Conservation (phyloP, 495 filamentous ascomycete genomes). For the Xeromyces bisporus region DNA sequence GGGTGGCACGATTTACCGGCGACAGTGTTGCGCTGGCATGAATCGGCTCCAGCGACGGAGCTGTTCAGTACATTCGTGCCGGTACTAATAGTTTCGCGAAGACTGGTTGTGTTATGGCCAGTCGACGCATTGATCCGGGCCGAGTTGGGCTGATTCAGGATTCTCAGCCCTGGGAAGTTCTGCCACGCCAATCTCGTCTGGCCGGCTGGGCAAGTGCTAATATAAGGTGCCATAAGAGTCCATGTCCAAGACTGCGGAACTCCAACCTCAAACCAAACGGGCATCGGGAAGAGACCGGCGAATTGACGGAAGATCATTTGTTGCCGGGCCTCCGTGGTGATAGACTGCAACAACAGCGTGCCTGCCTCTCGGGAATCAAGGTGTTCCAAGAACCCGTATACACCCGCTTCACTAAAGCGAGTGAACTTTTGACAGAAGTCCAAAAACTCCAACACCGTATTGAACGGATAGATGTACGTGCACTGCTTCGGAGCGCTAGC, state of each 20-base stretch:
- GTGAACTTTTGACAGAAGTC: slow-evolving; percentile 82
- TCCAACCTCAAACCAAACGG: slow-evolving; percentile 68
- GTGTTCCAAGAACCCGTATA: slow-evolving; percentile 72
- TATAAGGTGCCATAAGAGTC: slow-evolving; percentile 72
- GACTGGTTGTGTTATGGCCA: slow-evolving; percentile 6
- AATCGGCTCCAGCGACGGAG: slow-evolving; percentile 17
- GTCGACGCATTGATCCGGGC: slow-evolving; percentile 36
- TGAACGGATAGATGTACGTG: slow-evolving; percentile 68
- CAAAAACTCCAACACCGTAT: slow-evolving; percentile 59
- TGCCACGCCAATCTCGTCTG: slow-evolving; percentile 71
- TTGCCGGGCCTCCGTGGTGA: slow-evolving; percentile 74
- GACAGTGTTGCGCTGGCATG: slow-evolving; percentile 34
- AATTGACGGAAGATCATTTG: slow-evolving; percentile 84
- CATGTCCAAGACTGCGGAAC: slow-evolving; percentile 79
- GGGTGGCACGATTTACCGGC: slow-evolving; percentile 41
- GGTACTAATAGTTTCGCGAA: slow-evolving; percentile 18
- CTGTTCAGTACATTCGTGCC: slow-evolving; percentile 21
- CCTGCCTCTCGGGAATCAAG: slow-evolving; percentile 61
- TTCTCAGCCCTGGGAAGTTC: slow-evolving; percentile 63
- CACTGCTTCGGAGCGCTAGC: slow-evolving; percentile 50
- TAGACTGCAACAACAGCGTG: slow-evolving; percentile 54
- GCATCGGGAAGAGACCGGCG: slow-evolving; percentile 68
- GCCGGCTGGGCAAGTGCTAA: slow-evolving; percentile 57
- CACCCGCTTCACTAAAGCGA: slow-evolving; percentile 64
- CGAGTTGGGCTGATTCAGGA: slow-evolving; percentile 66